Evolutionary conservation across 1,284 basidiomycete genomes (phyloP).

Genomic region (Tranzscheliella williamsii): DNA sequence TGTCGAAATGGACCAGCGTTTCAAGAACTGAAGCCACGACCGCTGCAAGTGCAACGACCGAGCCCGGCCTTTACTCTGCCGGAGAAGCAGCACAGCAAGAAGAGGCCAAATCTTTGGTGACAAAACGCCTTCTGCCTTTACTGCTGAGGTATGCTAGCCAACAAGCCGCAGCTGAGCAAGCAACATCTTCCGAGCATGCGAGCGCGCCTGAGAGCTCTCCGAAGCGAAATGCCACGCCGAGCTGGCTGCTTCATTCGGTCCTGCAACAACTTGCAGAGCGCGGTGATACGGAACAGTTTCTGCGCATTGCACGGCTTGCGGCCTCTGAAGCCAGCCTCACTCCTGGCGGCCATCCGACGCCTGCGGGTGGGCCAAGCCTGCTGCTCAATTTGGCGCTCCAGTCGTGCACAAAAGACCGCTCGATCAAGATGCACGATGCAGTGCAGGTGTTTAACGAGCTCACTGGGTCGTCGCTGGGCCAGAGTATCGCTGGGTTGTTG

Average conservation of each 20-base stretch:
- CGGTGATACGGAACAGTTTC: slow-evolving; percentile 5
- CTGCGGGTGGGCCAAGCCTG: too few relatives aligned
- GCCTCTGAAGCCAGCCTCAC: not conserved
- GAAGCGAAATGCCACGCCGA: slow-evolving; percentile 5
- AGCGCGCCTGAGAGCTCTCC: not conserved
- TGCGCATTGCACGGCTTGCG: slow-evolving; percentile 17
- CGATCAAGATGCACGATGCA: too few relatives aligned
- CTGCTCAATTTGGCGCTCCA: not conserved
- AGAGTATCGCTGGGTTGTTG: too few relatives aligned
- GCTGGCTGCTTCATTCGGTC: slow-evolving; percentile 26
- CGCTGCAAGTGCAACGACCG: too few relatives aligned
- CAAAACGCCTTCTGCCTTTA: slow-evolving; percentile 15
- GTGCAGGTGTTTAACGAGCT: too few relatives aligned
- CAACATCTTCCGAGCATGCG: not conserved
- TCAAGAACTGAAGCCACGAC: too few relatives aligned
- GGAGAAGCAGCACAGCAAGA: slow-evolving; percentile 4
- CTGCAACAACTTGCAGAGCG: slow-evolving; percentile 15
- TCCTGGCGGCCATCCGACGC: too few relatives aligned
- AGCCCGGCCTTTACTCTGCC: too few relatives aligned
- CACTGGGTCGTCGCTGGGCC: too few relatives aligned
- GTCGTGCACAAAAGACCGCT: not conserved
- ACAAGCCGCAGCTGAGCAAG: not conserved
- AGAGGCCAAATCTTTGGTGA: slow-evolving; percentile 14
- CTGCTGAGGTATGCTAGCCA: slow-evolving; percentile 9
- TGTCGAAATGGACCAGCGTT: too few relatives aligned